Conservation (phyloP, 345 rosid genomes). For the Mangifera indica region DNA sequence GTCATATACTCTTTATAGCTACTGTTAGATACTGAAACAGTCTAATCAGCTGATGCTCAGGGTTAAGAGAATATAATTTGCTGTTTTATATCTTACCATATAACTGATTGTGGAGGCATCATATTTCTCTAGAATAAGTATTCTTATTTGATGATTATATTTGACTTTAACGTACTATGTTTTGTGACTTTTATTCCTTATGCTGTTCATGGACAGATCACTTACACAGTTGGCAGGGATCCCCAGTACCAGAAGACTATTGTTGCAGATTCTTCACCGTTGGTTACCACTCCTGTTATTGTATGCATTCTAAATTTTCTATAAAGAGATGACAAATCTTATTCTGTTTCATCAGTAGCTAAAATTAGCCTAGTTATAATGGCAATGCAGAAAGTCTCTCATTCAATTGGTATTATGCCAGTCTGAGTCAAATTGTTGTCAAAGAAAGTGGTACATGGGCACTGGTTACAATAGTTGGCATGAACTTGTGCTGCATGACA, state of each 20-base stretch:
- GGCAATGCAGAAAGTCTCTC: background rate
- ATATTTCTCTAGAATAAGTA: background rate
- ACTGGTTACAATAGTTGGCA: background rate
- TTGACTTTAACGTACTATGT: slow-evolving; percentile 8
- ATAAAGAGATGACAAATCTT: background rate
- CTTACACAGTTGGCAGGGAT: slow-evolving; percentile 83
- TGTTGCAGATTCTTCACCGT: slow-evolving; percentile 57
- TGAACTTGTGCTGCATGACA: background rate
- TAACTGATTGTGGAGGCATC: background rate
- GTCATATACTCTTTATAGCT: background rate
- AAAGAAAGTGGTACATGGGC: slow-evolving; percentile 7
- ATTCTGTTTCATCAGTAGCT: slow-evolving; percentile 1
- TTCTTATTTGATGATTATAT: slow-evolving; percentile 7
- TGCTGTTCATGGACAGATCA: slow-evolving; percentile 55
- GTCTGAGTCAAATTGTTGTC: slow-evolving; percentile 4
- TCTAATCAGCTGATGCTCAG: background rate
- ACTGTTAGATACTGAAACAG: background rate
- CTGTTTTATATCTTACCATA: background rate
- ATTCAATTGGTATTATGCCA: background rate
- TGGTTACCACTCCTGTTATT: slow-evolving; percentile 71
- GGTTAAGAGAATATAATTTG: background rate
- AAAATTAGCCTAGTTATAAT: background rate
- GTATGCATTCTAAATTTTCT: slow-evolving; percentile 45
- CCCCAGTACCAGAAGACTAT: slow-evolving; percentile 56
- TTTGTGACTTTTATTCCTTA: slow-evolving; percentile 12